phyloP scores from a whole-genome alignment of 2,329 filamentous ascomycete species.

The Colletotrichum sp. region DNA sequence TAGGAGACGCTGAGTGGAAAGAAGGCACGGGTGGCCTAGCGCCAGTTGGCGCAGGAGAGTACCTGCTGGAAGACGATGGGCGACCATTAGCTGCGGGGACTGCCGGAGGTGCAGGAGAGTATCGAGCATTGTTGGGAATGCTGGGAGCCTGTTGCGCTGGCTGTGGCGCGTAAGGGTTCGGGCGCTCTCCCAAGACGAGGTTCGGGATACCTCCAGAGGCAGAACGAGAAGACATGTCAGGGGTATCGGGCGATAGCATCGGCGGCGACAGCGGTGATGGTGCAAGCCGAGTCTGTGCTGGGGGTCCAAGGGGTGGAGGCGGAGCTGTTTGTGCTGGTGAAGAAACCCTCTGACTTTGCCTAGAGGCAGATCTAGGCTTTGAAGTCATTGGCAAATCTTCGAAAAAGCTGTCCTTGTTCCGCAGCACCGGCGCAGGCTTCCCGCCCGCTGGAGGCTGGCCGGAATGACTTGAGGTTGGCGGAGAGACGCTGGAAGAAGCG shows the following conservation, averaged over 20 bases:
- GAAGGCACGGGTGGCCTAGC: constrained; percentile 47
- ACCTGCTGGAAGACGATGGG: constrained; percentile 50
- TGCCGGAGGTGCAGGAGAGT: constrained; percentile 64
- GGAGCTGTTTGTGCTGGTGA: constrained; percentile 46
- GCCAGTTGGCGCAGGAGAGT: constrained; percentile 52
- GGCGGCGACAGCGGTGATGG: constrained; percentile 15
- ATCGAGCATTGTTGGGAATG: constrained; percentile 49
- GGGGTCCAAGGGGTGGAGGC: constrained; percentile 35
- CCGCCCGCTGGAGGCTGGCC: constrained; percentile 34
- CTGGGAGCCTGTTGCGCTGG: constrained; percentile 36
- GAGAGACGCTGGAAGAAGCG: constrained; percentile 15
- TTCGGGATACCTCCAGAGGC: constrained; percentile 31
- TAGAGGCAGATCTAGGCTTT: constrained; percentile 65
- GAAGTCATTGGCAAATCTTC: constrained; percentile 74
- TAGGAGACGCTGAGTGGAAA: constrained; percentile 39
- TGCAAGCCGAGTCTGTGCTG: constrained; percentile 28
- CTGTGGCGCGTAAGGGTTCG: constrained; percentile 58
- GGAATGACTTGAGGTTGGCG: constrained; percentile 42
- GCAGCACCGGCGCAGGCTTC: constrained; percentile 39
- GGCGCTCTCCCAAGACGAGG: constrained; percentile 59
- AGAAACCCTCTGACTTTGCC: constrained; percentile 50
- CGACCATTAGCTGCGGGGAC: constrained; percentile 44
- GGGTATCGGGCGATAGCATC: neutral
- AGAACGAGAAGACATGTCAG: constrained; percentile 10
- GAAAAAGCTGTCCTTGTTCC: constrained; percentile 68